phyloP scores from a whole-genome alignment of 352 stramenopile species.

The Pythium volutum region DNA sequence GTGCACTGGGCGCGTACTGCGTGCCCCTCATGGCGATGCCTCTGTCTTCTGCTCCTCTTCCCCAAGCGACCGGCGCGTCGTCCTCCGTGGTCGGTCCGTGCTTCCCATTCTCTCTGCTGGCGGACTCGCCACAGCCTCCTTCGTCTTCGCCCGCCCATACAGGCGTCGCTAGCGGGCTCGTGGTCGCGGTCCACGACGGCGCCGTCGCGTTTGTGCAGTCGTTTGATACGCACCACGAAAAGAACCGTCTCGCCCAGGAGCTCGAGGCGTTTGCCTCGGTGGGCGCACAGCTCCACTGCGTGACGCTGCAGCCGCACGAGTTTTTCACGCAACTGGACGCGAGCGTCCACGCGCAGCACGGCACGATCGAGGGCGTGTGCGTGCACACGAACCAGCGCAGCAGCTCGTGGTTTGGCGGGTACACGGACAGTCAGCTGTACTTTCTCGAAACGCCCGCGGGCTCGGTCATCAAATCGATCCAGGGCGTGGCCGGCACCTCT shows the following conservation, averaged over 20 bases:
- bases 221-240: conserved; percentile 10
- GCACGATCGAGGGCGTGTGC: conserved; percentile 47
- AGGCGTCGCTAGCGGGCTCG: conserved; percentile 16
- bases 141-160: not conserved
- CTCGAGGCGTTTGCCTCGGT: conserved; percentile 18
- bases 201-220: conserved; percentile 18
- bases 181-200: conserved; percentile 22
- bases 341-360: conserved; percentile 23
- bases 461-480: conserved; percentile 29
- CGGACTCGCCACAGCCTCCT: not conserved
- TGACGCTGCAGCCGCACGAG: conserved; percentile 33
- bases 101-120: conserved; percentile 1
- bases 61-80: not conserved
- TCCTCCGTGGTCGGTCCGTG: not conserved
- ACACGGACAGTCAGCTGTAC: conserved; percentile 31
- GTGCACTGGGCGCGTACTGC: conserved; percentile 44
- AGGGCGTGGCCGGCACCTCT: conserved; percentile 23
- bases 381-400: conserved; percentile 55
- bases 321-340: conserved; percentile 49
- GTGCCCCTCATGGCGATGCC: conserved; percentile 8
- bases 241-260: not conserved
- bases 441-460: conserved; percentile 43
- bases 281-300: conserved; percentile 36
- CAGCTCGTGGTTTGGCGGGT: conserved; percentile 55
- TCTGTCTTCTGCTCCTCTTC: not conserved